phyloP scores from a whole-genome alignment of 768 basidiomycete genomes.

The Clathrus columnatus region DNA sequence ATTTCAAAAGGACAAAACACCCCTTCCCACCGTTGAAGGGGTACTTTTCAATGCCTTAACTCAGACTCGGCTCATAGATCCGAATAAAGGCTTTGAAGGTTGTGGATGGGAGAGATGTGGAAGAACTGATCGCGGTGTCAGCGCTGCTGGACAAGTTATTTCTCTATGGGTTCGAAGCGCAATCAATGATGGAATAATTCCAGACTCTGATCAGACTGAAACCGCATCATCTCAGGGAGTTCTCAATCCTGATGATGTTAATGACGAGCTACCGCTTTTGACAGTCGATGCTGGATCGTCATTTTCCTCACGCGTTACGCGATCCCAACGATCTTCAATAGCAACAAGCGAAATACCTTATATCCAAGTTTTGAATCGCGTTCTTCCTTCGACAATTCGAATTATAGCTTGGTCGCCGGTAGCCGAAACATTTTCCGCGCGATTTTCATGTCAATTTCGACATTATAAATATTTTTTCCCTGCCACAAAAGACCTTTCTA shows the following conservation, averaged over 20 bases:
- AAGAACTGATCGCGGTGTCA: conserved; percentile 91
- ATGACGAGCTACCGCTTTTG: background rate
- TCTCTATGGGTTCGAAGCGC: conserved; percentile 85
- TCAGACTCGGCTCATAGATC: conserved; percentile 70
- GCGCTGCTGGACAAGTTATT: conserved; percentile 88
- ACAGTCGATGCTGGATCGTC: conserved; percentile 19
- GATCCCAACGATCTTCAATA: background rate
- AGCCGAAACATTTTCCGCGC: conserved; percentile 66
- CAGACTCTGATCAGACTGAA: background rate
- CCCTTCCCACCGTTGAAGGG: conserved; percentile 85
- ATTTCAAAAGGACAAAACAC: conserved; percentile 59
- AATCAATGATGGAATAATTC: conserved; percentile 21
- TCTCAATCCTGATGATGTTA: conserved; percentile 10
- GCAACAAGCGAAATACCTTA: conserved; percentile 59
- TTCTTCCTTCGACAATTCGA: conserved; percentile 85
- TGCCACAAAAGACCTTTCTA: conserved; percentile 52
- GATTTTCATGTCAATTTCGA: conserved; percentile 76
- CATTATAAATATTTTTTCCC: conserved; percentile 98
- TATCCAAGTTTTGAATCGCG: conserved; percentile 68
- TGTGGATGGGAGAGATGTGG: conserved; percentile 91
- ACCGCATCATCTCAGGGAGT: background rate
- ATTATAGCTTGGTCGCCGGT: conserved; percentile 94
- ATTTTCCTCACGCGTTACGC: conserved; percentile 16
- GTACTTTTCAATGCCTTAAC: conserved; percentile 75
- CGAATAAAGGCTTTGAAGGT: conserved; percentile 64